Base-by-base conservation (phyloP, 2,329 filamentous ascomycete genomes). In the Furcasterigmium furcatum region DNA sequence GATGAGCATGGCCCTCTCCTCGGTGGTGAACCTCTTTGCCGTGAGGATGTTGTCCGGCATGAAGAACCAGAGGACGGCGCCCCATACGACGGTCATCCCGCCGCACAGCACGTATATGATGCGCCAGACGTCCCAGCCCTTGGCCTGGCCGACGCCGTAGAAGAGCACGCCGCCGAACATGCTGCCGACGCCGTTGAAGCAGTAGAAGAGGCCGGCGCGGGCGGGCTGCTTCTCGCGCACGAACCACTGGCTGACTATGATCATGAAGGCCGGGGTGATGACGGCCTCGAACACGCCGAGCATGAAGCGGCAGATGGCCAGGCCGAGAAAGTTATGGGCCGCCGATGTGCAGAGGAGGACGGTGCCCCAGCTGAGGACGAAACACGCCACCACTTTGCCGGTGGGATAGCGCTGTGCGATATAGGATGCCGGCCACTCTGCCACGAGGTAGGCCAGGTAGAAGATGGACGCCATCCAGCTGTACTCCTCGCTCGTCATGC, bases 281-380 rank as follows among this genome's bases (percentile, higher is more conserved):
- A 85, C 86, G 4, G 84, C 85, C 64, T 91, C 87, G 35, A 85
- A 79, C 5, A 79, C 70, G 5, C 87, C 87, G 0, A 91, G 72
- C 9, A 90, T 60, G 21, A 90, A 74, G 6, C 87, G 79, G 50
- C 85, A 82, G 7, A 73, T 84, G 2, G 86, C 75, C n/a, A 91
- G 69, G 9, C 77, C 76, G 4, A 65, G 74, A 56, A 81, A 89
- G 55, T 64, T 82, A 24, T 80, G 73, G 3, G 80, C 77, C 5
- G 84, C 72, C 0, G 85, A 87, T 2, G 85, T 81, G 44, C 80
- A 74, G 9, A 85, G 82, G 20, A 85, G 85, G 45, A 88, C 74
- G 44, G 79, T 73, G 7, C 84, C 84, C 84, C 85, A 89, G 16
- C 73, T 66, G 22, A 81, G 70, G 61, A 87, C 84, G 52, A 88